Percentiles rank a stretch among this genome's conserved stretches.
Evolutionary conservation across 305 asterid species (phyloP).

Genomic region (Rubia occidens): DNA sequence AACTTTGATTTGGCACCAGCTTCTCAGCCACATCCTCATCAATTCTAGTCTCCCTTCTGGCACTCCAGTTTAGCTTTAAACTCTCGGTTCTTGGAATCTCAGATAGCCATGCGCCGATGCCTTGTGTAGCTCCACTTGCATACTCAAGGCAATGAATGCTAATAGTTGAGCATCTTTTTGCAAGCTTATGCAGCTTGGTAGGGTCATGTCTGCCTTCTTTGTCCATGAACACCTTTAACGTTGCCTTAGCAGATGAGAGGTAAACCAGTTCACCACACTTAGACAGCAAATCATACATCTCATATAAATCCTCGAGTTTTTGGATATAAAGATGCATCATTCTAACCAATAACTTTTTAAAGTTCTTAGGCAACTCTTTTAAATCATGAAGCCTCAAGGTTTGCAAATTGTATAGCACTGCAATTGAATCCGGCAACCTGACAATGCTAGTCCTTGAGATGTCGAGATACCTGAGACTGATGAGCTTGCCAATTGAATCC

Average conservation of each 20-base stretch:
- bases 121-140: constrained; percentile 1
- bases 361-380: background rate
- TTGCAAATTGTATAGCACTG: constrained; percentile 16
- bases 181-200: background rate
- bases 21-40: constrained; percentile 15
- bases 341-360: background rate
- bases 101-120: constrained; percentile 8
- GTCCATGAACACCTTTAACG: background rate
- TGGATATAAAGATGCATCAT: constrained; percentile 12
- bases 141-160: constrained; percentile 14
- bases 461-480: constrained; percentile 14
- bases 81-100: background rate
- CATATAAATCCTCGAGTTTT: background rate
- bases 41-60: background rate
- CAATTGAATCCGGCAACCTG: constrained; percentile 10
- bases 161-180: background rate
- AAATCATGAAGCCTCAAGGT: constrained; percentile 11
- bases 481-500: constrained; percentile 6
- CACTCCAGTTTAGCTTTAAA: constrained; percentile 14
- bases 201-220: background rate
- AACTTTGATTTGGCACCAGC: constrained; percentile 9
- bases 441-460: constrained; percentile 14
- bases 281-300: background rate
- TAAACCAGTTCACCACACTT: background rate
- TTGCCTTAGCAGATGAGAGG: background rate